Conservation (phyloP, 345 rosid genomes). For the Corchorus olitorius region DNA sequence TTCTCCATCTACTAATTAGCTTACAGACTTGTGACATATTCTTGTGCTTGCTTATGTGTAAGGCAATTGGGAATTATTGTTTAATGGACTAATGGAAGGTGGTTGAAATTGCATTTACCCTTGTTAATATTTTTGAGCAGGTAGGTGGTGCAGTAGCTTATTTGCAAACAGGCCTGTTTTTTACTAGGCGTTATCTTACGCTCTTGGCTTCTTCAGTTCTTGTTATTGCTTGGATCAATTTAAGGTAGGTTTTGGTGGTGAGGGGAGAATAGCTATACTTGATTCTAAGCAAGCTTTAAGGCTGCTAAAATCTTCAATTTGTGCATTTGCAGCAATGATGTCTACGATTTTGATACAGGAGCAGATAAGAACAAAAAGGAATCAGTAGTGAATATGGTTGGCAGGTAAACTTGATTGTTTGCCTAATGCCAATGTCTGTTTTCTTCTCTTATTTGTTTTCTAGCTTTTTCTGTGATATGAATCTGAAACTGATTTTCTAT, state of each 20-base stretch:
- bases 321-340: conserved; percentile 79
- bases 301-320: conserved; percentile 29
- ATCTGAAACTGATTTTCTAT: conserved; percentile 12
- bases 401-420: conserved; percentile 58
- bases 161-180: conserved; percentile 66
- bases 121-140: conserved; percentile 35
- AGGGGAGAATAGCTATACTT: not conserved
- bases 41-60: not conserved
- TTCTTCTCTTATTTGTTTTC: not conserved
- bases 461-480: not conserved
- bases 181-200: conserved; percentile 47
- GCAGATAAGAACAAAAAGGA: conserved; percentile 92
- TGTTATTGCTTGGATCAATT: conserved; percentile 82
- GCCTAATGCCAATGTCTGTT: not conserved
- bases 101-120: conserved; percentile 11
- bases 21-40: too few relatives aligned
- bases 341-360: conserved; percentile 92
- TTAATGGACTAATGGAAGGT: not conserved
- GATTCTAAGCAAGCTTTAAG: not conserved
- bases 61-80: not conserved
- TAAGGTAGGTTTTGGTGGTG: conserved; percentile 54
- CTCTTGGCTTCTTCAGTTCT: conserved; percentile 78
- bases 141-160: conserved; percentile 86
- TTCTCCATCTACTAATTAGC: not conserved
- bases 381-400: conserved; percentile 77